Conservation (phyloP, 352 stramenopile species). For the Pilasporangium apinafurcum region DNA sequence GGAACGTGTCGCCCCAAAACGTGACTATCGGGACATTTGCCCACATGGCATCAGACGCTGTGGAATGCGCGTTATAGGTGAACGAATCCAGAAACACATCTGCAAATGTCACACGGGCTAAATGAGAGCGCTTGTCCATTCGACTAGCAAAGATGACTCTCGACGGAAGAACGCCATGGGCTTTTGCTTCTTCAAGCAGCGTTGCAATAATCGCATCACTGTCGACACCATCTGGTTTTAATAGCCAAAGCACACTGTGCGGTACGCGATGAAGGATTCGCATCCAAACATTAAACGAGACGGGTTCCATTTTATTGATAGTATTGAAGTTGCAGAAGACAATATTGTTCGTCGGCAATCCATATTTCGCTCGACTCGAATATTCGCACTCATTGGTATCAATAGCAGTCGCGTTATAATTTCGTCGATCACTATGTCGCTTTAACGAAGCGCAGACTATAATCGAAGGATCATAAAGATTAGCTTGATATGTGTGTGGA, state of each 20-base stretch:
- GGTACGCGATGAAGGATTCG: constrained; percentile 81
- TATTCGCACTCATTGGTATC: constrained; percentile 8
- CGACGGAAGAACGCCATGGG: constrained; percentile 44
- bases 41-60: constrained; percentile 88
- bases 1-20: constrained; percentile 67
- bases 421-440: background rate
- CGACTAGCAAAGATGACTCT: constrained; percentile 72
- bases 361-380: constrained; percentile 12
- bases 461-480: constrained; percentile 59
- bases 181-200: constrained; percentile 51
- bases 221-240: constrained; percentile 29
- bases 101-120: constrained; percentile 65
- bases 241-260: constrained; percentile 82
- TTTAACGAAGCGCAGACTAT: constrained; percentile 17
- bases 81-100: constrained; percentile 96
- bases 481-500: constrained; percentile 89
- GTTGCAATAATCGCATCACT: constrained; percentile 18
- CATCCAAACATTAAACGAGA: constrained; percentile 87
- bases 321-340: constrained; percentile 93
- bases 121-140: constrained; percentile 60
- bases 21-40: constrained; percentile 88
- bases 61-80: constrained; percentile 95
- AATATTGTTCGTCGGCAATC: constrained; percentile 19
- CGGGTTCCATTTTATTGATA: constrained; percentile 91
- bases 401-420: background rate